phyloP scores from a whole-genome alignment of 768 basidiomycete species.

The Porphyrellus cyaneotinctus region DNA sequence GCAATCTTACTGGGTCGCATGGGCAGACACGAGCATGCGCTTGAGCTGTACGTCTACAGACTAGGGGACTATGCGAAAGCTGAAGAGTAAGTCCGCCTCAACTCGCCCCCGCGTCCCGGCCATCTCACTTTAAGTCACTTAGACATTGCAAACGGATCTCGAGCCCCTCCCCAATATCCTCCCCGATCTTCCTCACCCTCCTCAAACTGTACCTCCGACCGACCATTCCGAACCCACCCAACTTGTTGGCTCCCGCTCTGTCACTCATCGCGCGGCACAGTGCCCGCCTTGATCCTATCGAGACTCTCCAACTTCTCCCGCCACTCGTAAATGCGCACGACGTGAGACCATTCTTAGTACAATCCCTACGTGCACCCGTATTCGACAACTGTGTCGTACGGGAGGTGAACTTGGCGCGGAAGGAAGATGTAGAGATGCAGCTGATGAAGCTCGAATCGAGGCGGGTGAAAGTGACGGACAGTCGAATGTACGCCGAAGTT shows the following conservation, averaged over 20 bases:
- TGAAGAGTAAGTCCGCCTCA: conserved; percentile 64
- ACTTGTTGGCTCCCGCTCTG: conserved; percentile 77
- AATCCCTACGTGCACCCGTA: conserved; percentile 60
- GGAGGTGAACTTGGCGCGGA: conserved; percentile 66
- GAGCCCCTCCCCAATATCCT: conserved; percentile 49
- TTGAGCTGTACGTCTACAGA: conserved; percentile 92
- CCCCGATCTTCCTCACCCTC: conserved; percentile 75
- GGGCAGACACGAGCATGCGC: conserved; percentile 87
- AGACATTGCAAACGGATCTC: conserved; percentile 92
- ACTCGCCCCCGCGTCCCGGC: too few species aligned
- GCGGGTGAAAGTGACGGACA: conserved; percentile 87
- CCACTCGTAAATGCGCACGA: conserved; percentile 84
- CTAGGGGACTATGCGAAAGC: conserved; percentile 82
- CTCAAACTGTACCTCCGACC: conserved; percentile 87
- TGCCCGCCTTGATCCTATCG: conserved; percentile 72
- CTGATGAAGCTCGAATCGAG: conserved; percentile 75
- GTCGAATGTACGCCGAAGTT: conserved; percentile 77
- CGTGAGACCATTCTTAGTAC: conserved; percentile 71
- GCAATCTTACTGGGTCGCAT: conserved; percentile 88
- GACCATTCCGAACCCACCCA: conserved; percentile 42
- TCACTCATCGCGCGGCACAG: conserved; percentile 85
- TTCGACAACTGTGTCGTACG: conserved; percentile 69
- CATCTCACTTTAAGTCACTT: conserved; percentile 1
- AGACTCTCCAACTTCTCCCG: conserved; percentile 83
- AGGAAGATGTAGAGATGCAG: conserved; percentile 69